These are phyloP conservation scores for Gracilaria gracilis DNA, from an alignment of 23 red algal species.

Conservation along the genomic window DNA sequence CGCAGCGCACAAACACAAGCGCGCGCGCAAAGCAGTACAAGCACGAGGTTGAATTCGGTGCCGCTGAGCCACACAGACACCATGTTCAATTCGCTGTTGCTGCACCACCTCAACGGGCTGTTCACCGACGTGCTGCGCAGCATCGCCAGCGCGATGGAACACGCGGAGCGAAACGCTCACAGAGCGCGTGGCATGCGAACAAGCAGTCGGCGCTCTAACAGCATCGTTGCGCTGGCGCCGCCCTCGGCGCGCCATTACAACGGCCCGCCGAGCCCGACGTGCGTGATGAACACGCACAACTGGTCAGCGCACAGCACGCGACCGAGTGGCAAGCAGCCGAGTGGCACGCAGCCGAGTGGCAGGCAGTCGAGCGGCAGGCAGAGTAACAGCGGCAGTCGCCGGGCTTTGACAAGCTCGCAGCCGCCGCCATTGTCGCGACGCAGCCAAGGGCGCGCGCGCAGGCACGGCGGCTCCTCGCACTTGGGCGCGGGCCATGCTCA, in stretches of 20 bases:
- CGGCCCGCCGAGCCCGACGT: conserved; percentile 1
- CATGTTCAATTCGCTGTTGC: conserved; percentile 12
- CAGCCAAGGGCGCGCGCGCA: too few relatives aligned
- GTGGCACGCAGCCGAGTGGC: too few relatives aligned
- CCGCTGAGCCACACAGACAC: not conserved
- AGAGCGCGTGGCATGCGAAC: not conserved
- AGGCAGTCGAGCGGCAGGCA: too few relatives aligned
- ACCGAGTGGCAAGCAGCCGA: not conserved
- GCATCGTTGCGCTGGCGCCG: not conserved
- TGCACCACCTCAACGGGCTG: conserved; percentile 2
- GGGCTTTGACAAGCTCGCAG: too few relatives aligned
- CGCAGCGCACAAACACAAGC: not conserved
- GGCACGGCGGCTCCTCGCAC: too few relatives aligned
- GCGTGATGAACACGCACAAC: not conserved
- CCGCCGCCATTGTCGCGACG: too few relatives aligned
- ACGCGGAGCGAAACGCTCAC: not conserved
- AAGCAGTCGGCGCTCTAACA: not conserved
- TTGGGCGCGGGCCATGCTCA: too few relatives aligned
- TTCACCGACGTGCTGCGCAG: not conserved
- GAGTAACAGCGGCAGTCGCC: too few relatives aligned
- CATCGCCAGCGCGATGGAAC: not conserved
- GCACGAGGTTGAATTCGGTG: too few relatives aligned
- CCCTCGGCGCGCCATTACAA: not conserved
- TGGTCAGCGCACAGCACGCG: not conserved
- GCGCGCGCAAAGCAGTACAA: conserved; percentile 9